phyloP scores from a whole-genome alignment of 805 yeast genomes.

The Candida silvicultrix region DNA sequence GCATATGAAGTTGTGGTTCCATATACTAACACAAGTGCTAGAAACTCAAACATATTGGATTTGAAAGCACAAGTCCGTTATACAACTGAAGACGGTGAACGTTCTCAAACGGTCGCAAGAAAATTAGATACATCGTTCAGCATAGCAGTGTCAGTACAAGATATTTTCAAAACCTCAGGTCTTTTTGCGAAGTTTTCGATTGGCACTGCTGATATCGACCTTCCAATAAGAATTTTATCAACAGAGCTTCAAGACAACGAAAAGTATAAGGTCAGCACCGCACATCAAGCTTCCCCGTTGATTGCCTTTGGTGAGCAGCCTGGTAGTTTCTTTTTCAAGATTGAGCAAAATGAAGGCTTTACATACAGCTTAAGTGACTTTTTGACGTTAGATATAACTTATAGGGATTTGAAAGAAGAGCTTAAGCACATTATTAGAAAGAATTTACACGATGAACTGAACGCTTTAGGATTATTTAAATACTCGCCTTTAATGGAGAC shows the following conservation, averaged over 20 bases:
- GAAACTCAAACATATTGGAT: conserved; percentile 7
- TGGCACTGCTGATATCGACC: conserved; percentile 44
- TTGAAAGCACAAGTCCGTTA: conserved; percentile 4
- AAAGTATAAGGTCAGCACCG: conserved; percentile 26
- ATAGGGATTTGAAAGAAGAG: conserved; percentile 42
- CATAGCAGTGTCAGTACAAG: conserved; percentile 75
- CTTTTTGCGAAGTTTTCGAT: conserved; percentile 65
- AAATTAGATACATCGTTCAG: conserved; percentile 47
- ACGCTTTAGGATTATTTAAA: conserved; percentile 7
- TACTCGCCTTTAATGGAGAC: conserved; percentile 14
- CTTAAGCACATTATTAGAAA: conserved; percentile 24
- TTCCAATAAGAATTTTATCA: conserved; percentile 48
- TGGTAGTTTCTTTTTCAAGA: conserved; percentile 50
- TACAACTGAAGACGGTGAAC: conserved; percentile 1
- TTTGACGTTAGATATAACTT: conserved; percentile 37
- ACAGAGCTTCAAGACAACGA: conserved; percentile 34
- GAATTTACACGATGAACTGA: conserved; percentile 8
- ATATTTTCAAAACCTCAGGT: conserved; percentile 51
- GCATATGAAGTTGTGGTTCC: conserved; percentile 26
- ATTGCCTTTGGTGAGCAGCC: conserved; percentile 70
- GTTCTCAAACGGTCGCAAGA: conserved; percentile 16
- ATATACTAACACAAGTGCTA: conserved; percentile 21
- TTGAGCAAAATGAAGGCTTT: conserved; percentile 25
- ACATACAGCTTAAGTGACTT: conserved; percentile 25
- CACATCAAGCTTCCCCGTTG: conserved; percentile 25